phyloP scores from a whole-genome alignment of 192 early-diverging fungal species.

The Backusella sp. region DNA sequence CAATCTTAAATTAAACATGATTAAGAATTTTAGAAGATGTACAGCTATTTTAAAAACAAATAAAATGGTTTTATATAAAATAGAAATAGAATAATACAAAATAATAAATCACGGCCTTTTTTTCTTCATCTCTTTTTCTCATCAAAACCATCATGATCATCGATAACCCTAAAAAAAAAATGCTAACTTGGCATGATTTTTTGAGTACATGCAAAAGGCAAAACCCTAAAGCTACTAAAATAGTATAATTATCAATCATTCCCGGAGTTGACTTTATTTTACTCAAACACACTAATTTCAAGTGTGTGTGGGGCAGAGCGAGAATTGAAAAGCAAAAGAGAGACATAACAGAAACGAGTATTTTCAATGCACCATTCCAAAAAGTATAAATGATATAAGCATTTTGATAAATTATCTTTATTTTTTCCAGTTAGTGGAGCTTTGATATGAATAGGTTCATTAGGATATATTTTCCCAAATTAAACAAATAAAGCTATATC shows the following conservation, averaged over 20 bases:
- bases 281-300: no score
- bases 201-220: neutral
- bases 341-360: no score
- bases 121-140: neutral
- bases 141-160: neutral
- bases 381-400: no score
- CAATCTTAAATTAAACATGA: neutral
- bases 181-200: neutral
- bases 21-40: neutral
- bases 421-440: neutral
- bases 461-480: neutral
- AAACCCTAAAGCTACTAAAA: neutral
- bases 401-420: no score
- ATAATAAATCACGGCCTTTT: no score
- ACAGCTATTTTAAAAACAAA: no score
- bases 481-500: neutral
- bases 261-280: neutral
- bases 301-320: no score
- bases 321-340: no score
- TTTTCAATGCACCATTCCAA: no score
- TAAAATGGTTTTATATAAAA: no score
- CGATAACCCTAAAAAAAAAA: neutral
- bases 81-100: no score
- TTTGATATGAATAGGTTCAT: no score
- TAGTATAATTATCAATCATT: neutral